Percentiles rank a stretch among this genome's conserved stretches.
Evolutionary conservation across 495 filamentous ascomycete species (phyloP).

Genomic region (Penicillium tannophilum): DNA sequence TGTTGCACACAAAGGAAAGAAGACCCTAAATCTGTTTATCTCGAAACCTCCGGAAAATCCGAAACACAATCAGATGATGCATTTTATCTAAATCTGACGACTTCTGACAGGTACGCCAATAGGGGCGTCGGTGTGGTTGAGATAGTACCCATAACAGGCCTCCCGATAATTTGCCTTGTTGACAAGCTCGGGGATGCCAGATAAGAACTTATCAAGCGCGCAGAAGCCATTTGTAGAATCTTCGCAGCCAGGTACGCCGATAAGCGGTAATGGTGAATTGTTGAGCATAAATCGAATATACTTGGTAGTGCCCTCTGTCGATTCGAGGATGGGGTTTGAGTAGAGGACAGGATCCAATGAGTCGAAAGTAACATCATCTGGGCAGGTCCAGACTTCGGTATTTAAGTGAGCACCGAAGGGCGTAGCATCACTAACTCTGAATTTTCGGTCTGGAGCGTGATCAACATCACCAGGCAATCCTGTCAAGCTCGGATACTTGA

Average conservation of each 20-base stretch:
- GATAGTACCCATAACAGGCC: slow-evolving; percentile 32
- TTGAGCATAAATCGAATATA: slow-evolving; percentile 38
- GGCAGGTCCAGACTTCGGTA: slow-evolving; percentile 57
- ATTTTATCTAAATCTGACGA: neutral
- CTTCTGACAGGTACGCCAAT: neutral
- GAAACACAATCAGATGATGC: neutral
- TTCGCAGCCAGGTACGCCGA: slow-evolving; percentile 26
- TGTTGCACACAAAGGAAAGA: neutral
- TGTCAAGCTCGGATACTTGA: slow-evolving; percentile 50
- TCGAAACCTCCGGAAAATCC: neutral
- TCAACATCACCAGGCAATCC: slow-evolving; percentile 49
- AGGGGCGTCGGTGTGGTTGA: neutral
- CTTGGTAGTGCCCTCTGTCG: slow-evolving; percentile 19
- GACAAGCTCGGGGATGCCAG: slow-evolving; percentile 19
- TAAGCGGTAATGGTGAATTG: slow-evolving; percentile 29
- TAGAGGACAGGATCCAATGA: slow-evolving; percentile 27
- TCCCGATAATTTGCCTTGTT: slow-evolving; percentile 31
- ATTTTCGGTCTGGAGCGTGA: slow-evolving; percentile 32
- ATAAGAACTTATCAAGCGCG: slow-evolving; percentile 25
- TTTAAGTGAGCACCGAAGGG: slow-evolving; percentile 64
- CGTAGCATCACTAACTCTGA: slow-evolving; percentile 39
- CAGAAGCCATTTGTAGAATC: slow-evolving; percentile 34
- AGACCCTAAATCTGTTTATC: neutral
- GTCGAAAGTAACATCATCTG: slow-evolving; percentile 20
- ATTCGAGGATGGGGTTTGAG: slow-evolving; percentile 28